Base-by-base conservation (phyloP, 139 green algal species). In the Pseudopediastrum boryanum region DNA sequence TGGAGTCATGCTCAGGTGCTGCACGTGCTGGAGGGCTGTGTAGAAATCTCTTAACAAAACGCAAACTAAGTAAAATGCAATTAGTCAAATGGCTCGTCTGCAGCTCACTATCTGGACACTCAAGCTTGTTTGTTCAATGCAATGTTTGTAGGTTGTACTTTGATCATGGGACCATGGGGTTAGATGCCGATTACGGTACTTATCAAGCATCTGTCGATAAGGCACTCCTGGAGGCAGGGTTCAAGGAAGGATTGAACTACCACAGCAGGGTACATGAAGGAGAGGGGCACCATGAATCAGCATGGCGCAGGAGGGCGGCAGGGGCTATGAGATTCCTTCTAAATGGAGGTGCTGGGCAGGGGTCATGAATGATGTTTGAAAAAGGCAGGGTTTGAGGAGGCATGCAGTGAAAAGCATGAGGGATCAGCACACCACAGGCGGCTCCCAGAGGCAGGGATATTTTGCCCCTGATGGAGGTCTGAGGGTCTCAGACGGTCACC, bases 141-240 rank as follows among this genome's bases (percentile, higher is more conserved):
- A 27, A 23, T 36, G 12, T 25, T 8, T 36, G 33, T 52, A 78
- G 71, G 71, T 21, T 78, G 36, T 78, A 78, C 39, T 78, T 78
- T 78, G 71, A 78, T 38, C 52, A 78, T 52, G 71, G 71, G 29
- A 78, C 23, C 13, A 52, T 68, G 38, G 71, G 71, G 1, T n/a
- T 68, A 38, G 71, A 78, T 56, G 35, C 36, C 6, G 50, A 66
- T 36, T 78, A 78, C 13, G 71, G 7, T 9, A 36, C 52, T 9
- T 78, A 78, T 38, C 71, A 78, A 38, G 27, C 51, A 12, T 41
- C 62, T 42, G 71, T 78, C 0, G 51, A 78, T 38, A 3, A 41
- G 21, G 41, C 67, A 23, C 52, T 36, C 23, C 36, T 33, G 41
- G 51, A n/a, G n/a, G n/a, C n/a, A n/a, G n/a, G n/a, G n/a, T n/a